Evolutionary conservation across 495 filamentous ascomycete species (phyloP).

Genomic region (Xylaria curta): DNA sequence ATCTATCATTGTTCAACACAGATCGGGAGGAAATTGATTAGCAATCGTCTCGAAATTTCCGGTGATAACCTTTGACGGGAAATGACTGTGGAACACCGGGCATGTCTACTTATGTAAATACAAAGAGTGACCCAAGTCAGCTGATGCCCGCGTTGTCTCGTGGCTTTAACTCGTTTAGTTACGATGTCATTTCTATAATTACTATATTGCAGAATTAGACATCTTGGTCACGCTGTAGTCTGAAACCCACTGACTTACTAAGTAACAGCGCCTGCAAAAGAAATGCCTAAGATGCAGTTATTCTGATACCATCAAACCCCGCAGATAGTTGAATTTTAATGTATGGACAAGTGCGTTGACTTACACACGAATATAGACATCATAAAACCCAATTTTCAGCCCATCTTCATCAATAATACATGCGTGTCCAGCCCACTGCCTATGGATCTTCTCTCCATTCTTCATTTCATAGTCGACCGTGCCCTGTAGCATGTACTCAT

Average conservation of each 20-base stretch:
- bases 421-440: slow-evolving; percentile 38
- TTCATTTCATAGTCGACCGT: slow-evolving; percentile 32
- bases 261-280: neutral
- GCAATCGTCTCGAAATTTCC: neutral
- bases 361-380: slow-evolving; percentile 39
- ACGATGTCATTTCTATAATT: slow-evolving; percentile 15
- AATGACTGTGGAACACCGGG: neutral
- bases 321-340: neutral
- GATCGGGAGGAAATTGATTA: neutral
- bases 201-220: neutral
- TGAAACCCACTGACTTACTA: neutral
- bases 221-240: neutral
- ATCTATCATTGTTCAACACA: neutral
- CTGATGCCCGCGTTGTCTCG: slow-evolving; percentile 8
- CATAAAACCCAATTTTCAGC: slow-evolving; percentile 37
- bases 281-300: neutral
- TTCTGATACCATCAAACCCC: neutral
- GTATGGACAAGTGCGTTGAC: neutral
- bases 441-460: slow-evolving; percentile 21
- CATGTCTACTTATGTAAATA: neutral
- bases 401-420: slow-evolving; percentile 19
- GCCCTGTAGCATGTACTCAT: slow-evolving; percentile 47
- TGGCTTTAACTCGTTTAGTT: slow-evolving; percentile 4
- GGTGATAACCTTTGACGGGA: neutral
- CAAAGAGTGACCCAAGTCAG: slow-evolving; percentile 9